Percentiles rank a stretch among this genome's conserved stretches.
phyloP scores from a whole-genome alignment of 73 alveolate genomes.

The Paramecium sonneborni region DNA sequence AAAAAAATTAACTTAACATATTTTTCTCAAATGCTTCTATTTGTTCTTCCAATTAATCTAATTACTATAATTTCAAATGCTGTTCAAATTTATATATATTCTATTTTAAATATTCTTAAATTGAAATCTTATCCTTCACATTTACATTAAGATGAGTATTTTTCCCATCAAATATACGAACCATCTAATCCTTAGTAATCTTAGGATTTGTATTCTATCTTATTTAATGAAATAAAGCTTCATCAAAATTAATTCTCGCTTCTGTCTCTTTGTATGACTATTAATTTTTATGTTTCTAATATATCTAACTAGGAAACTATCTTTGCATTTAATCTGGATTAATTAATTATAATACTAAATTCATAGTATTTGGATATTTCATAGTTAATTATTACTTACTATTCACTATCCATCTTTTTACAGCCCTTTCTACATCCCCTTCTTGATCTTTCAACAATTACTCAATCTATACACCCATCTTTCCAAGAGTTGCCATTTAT shows the following conservation, averaged over 20 bases:
- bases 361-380: neutral
- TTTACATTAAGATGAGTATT: neutral
- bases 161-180: conserved; percentile 15
- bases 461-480: neutral
- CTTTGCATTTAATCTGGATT: conserved; percentile 7
- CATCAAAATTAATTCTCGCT: neutral
- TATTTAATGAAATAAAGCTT: neutral
- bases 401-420: conserved; percentile 1
- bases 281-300: neutral
- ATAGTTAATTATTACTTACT: neutral
- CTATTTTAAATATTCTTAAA: neutral
- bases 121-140: neutral
- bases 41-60: neutral
- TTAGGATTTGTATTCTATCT: neutral
- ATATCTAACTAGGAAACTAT: neutral
- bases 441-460: neutral
- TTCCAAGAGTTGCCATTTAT: neutral
- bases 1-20: neutral
- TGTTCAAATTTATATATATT: neutral
- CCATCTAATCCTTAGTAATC: neutral
- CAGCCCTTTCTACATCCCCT: conserved; percentile 27
- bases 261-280: neutral
- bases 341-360: neutral
- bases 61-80: neutral
- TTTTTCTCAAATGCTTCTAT: neutral